Base-by-base conservation (phyloP, 2,329 filamentous ascomycete genomes). In the Epichloe coenophiala region DNA sequence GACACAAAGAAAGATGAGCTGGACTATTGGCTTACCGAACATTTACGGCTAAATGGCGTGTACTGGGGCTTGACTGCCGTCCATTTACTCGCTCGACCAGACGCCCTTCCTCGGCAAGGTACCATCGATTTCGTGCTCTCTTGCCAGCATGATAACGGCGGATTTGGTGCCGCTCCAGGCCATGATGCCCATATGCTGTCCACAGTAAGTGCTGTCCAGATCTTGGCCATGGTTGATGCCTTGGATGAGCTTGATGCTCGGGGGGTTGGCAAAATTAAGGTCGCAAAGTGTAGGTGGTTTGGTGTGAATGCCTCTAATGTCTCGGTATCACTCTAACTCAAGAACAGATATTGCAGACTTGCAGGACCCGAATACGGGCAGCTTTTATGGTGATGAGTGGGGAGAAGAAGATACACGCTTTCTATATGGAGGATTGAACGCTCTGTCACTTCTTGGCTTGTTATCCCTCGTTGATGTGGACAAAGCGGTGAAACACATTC, bases 21-120 rank as follows among this genome's bases (percentile, higher is more conserved):
- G 60, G 89, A 96, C 67, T 98, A 97, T 72, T 96, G 91, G 86
- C 76, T 97, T 64, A 98, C 93, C 13, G 91, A 98, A 69, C 93
- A 98, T 66, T 76, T 98, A 58, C 88, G 93, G 54, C 78, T 98
- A 52, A 96, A 93, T 65, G 93, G 93, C 43, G 79, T 98, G 45
- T 98, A 98, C 69, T 98, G 93, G 93, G 93, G 93, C 13, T 71
- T 98, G 51, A 93, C 84, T 6, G 85, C 91, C 6, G 77, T 97
- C 40, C 86, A 95, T 71, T 76, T 97, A 31, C 80, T 98, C 53
- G 80, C 83, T 46, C 83, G 78, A 51, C 88, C 90, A 1, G 81
- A 94, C 55, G 88, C 85, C 3, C 78, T 98, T 9, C 85, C 91
- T 11, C 81, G 87, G 49, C 75, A 83, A 49, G 81, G 87, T 55